These are phyloP conservation scores for Tritrichomonas musculus DNA, from an alignment of 208 protist species.

Conservation along the genomic window DNA sequence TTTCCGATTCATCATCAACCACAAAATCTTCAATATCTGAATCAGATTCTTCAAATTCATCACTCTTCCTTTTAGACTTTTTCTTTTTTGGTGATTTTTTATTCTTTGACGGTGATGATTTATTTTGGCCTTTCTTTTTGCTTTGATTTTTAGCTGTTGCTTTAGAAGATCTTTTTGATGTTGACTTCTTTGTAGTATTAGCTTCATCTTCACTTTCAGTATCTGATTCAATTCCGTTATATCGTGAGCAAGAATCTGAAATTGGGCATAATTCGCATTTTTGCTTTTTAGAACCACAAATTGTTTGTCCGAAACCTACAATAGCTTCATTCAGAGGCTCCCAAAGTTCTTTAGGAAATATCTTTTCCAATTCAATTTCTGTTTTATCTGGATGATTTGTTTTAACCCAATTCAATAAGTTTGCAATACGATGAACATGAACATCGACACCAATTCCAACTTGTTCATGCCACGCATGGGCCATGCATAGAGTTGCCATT, in stretches of 20 bases:
- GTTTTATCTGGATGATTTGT: slow-evolving; percentile 2
- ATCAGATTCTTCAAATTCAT: too few relatives aligned
- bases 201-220: not conserved
- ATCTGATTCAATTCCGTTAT: not conserved
- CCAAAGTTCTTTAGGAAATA: not conserved
- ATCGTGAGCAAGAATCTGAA: not conserved
- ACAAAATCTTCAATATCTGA: too few relatives aligned
- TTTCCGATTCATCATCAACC: too few relatives aligned
- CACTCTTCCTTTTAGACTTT: too few relatives aligned
- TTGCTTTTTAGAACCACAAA: not conserved
- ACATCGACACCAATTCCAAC: slow-evolving; percentile 24
- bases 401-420: not conserved
- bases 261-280: not conserved
- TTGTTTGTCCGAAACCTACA: slow-evolving; percentile 32
- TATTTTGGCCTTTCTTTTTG: too few relatives aligned
- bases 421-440: slow-evolving; percentile 33
- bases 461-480: not conserved
- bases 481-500: not conserved
- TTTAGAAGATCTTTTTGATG: too few relatives aligned
- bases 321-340: not conserved
- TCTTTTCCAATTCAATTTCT: not conserved
- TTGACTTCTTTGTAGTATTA: too few relatives aligned
- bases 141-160: too few relatives aligned
- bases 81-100: too few relatives aligned
- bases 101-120: too few relatives aligned